Conservation (phyloP, 768 basidiomycete species). For the Astraeus odoratus region DNA sequence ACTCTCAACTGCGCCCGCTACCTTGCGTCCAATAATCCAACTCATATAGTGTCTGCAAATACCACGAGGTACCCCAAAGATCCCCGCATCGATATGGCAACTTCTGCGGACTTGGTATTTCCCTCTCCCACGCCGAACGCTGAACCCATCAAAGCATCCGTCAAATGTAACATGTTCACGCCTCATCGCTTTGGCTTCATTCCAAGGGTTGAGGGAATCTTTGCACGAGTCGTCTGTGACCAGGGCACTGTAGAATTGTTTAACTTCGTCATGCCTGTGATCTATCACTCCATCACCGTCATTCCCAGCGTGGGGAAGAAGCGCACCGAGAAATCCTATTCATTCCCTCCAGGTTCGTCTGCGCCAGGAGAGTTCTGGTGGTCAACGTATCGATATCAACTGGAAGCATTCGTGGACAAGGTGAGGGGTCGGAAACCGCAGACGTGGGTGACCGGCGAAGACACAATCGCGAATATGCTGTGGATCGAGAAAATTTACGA, state of each 20-base stretch:
- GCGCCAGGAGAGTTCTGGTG: slow-evolving; percentile 50
- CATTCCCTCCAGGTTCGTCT: slow-evolving; percentile 23
- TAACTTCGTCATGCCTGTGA: slow-evolving; percentile 40
- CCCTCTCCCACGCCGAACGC: slow-evolving; percentile 20
- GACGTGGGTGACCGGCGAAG: slow-evolving; percentile 48
- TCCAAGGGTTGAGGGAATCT: slow-evolving; percentile 32
- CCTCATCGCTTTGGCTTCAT: slow-evolving; percentile 30
- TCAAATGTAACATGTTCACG: slow-evolving; percentile 28
- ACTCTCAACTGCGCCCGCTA: too few relatives aligned
- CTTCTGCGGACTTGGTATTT: slow-evolving; percentile 34
- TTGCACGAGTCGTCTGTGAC: slow-evolving; percentile 36
- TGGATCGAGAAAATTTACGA: slow-evolving; percentile 54
- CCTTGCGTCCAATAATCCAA: slow-evolving; percentile 37
- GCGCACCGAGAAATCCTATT: slow-evolving; percentile 40
- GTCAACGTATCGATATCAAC: slow-evolving; percentile 48
- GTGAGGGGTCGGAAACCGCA: slow-evolving; percentile 44
- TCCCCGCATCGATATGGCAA: slow-evolving; percentile 33
- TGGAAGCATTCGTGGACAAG: slow-evolving; percentile 60
- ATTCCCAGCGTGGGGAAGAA: slow-evolving; percentile 25
- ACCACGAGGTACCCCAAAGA: slow-evolving; percentile 23
- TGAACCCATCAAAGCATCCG: slow-evolving; percentile 28
- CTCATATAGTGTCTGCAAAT: slow-evolving; percentile 33
- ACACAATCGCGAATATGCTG: slow-evolving; percentile 49
- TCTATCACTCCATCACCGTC: slow-evolving; percentile 45
- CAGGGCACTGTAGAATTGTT: slow-evolving; percentile 34